phyloP scores from a whole-genome alignment of 2,329 filamentous ascomycete genomes.

The Penicillium frequentans region DNA sequence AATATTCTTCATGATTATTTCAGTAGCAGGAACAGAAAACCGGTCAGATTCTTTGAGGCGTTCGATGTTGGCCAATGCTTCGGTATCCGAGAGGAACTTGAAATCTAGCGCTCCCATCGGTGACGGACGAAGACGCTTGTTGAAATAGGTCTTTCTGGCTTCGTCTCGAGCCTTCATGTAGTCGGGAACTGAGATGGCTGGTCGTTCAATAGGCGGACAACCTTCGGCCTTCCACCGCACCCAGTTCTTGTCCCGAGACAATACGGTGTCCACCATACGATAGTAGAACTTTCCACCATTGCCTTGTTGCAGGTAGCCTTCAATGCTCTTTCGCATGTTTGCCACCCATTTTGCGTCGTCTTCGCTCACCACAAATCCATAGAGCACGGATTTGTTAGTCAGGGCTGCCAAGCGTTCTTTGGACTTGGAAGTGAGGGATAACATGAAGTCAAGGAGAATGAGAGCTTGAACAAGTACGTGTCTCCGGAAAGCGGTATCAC shows the following conservation, averaged over 20 bases:
- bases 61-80: constrained; percentile 62
- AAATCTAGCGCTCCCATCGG: constrained; percentile 74
- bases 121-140: constrained; percentile 67
- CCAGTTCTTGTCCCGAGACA: constrained; percentile 97
- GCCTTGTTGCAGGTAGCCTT: constrained; percentile 77
- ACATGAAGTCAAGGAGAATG: constrained; percentile 90
- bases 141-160: constrained; percentile 66
- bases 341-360: constrained; percentile 88
- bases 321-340: constrained; percentile 75
- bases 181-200: constrained; percentile 66
- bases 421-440: constrained; percentile 80
- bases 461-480: constrained; percentile 94
- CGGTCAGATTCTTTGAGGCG: constrained; percentile 66
- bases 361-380: constrained; percentile 73
- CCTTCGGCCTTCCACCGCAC: constrained; percentile 96
- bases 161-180: constrained; percentile 69
- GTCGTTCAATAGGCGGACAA: constrained; percentile 80
- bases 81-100: constrained; percentile 71
- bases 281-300: constrained; percentile 89
- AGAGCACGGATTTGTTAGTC: constrained; percentile 85
- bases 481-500: constrained; percentile 88
- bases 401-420: constrained; percentile 75
- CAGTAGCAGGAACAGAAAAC: constrained; percentile 68
- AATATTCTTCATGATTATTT: constrained; percentile 71
- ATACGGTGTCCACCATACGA: constrained; percentile 93